A percentile compares a stretch with the other conserved stretches of the same genome.
Conservation (phyloP, 2,329 filamentous ascomycete species). For the Colletotrichum godetiae region DNA sequence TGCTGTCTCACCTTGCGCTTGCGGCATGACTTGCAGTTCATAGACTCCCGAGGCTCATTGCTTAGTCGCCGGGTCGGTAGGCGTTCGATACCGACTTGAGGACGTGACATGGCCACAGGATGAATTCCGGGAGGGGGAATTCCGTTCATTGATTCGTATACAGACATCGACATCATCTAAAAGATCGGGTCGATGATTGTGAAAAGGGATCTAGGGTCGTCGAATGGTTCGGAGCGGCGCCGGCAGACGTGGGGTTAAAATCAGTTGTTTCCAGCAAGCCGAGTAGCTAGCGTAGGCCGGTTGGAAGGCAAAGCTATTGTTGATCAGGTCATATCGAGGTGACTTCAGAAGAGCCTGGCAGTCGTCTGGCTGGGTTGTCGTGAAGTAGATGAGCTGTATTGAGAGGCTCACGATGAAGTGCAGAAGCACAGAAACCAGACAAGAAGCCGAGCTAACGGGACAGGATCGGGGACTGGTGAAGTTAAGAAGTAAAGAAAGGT, state of each 20-base stretch:
- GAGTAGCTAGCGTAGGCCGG: slow-evolving; percentile 5
- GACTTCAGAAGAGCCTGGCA: background rate
- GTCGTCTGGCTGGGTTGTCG: background rate
- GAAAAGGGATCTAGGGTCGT: background rate
- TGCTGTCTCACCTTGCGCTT: slow-evolving; percentile 80
- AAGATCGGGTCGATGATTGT: background rate
- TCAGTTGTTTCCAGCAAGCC: slow-evolving; percentile 12
- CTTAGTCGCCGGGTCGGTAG: slow-evolving; percentile 76
- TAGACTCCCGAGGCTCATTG: slow-evolving; percentile 85
- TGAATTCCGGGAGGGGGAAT: slow-evolving; percentile 56
- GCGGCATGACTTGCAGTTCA: slow-evolving; percentile 96
- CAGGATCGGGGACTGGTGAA: slow-evolving; percentile 32
- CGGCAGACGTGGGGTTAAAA: background rate
- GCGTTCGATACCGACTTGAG: slow-evolving; percentile 84
- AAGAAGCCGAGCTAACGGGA: slow-evolving; percentile 20
- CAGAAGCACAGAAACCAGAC: slow-evolving; percentile 26
- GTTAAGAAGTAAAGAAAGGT: slow-evolving; percentile 34
- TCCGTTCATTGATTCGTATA: slow-evolving; percentile 54
- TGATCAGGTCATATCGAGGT: slow-evolving; percentile 23
- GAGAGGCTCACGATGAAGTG: slow-evolving; percentile 15
- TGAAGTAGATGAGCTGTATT: background rate
- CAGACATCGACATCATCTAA: slow-evolving; percentile 51
- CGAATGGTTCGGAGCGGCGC: background rate
- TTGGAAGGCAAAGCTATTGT: slow-evolving; percentile 6
- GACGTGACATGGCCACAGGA: slow-evolving; percentile 73